These are phyloP conservation scores for Colletotrichum sp. DNA, from an alignment of 2,329 filamentous ascomycete species.

Conservation along the genomic window DNA sequence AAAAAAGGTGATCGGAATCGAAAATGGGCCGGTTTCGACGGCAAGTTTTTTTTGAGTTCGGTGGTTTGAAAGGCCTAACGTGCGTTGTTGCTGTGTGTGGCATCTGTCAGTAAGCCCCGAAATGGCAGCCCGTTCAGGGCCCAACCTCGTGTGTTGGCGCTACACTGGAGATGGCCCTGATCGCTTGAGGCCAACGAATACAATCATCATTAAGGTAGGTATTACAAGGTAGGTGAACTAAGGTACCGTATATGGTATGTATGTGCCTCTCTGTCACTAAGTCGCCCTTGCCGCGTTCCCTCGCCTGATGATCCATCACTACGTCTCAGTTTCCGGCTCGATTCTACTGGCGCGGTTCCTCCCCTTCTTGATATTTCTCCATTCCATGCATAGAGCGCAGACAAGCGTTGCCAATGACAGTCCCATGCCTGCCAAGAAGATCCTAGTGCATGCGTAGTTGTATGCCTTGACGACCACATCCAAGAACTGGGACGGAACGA, in stretches of 20 bases:
- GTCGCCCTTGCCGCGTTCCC: not conserved
- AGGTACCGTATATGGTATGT: not conserved
- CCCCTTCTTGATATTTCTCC: constrained; percentile 69
- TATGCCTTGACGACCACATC: constrained; percentile 65
- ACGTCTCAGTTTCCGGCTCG: not conserved
- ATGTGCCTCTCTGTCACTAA: not conserved
- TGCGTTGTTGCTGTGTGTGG: not conserved
- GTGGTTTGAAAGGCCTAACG: not conserved
- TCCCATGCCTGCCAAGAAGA: constrained; percentile 67
- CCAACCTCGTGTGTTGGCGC: not conserved
- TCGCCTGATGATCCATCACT: not conserved
- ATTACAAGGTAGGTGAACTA: not conserved
- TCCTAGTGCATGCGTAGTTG: constrained; percentile 65
- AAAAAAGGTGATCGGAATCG: not conserved
- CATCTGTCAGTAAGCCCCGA: too few relatives aligned
- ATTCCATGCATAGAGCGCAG: constrained; percentile 65
- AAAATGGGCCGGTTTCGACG: not conserved
- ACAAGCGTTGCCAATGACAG: constrained; percentile 61
- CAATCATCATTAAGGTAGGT: not conserved
- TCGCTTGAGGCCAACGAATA: not conserved
- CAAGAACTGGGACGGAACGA: constrained; percentile 56
- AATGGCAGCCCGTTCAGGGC: not conserved
- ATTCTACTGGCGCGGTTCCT: not conserved
- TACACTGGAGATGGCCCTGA: not conserved
- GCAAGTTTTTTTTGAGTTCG: not conserved